A percentile compares a stretch with the other conserved stretches of the same genome.
Conservation (phyloP, 805 yeast genomes). For the Barnettozyma siamensis region DNA sequence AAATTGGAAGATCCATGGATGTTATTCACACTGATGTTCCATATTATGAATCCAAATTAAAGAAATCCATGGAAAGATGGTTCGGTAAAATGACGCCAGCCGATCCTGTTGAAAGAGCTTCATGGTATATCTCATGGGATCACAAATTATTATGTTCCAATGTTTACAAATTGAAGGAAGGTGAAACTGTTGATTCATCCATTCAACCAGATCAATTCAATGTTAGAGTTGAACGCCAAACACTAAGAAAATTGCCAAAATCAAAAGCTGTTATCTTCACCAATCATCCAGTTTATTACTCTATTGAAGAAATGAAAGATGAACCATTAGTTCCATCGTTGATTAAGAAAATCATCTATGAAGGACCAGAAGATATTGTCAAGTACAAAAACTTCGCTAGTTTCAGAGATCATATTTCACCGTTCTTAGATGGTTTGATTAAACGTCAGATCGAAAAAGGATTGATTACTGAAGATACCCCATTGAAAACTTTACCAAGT, state of each 20-base stretch:
- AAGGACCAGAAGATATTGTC: slow-evolving; percentile 60
- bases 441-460: slow-evolving; percentile 54
- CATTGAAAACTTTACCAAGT: slow-evolving; percentile 50
- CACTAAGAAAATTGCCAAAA: slow-evolving; percentile 61
- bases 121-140: slow-evolving; percentile 75
- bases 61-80: slow-evolving; percentile 71
- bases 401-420: slow-evolving; percentile 53
- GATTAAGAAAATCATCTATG: slow-evolving; percentile 53
- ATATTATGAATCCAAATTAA: slow-evolving; percentile 57
- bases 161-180: slow-evolving; percentile 43
- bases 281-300: slow-evolving; percentile 73
- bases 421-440: slow-evolving; percentile 52
- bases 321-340: slow-evolving; percentile 71
- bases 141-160: slow-evolving; percentile 51
- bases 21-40: slow-evolving; percentile 66
- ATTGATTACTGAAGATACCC: slow-evolving; percentile 47
- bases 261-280: slow-evolving; percentile 64
- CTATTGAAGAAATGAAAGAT: slow-evolving; percentile 76
- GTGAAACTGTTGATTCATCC: slow-evolving; percentile 41
- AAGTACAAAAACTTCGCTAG: slow-evolving; percentile 57
- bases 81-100: slow-evolving; percentile 54
- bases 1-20: slow-evolving; percentile 58
- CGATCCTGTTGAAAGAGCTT: slow-evolving; percentile 67
- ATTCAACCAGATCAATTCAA: slow-evolving; percentile 48
- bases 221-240: slow-evolving; percentile 69